phyloP scores from a whole-genome alignment of 2,329 filamentous ascomycete genomes.

The Acrocalymma vagum region DNA sequence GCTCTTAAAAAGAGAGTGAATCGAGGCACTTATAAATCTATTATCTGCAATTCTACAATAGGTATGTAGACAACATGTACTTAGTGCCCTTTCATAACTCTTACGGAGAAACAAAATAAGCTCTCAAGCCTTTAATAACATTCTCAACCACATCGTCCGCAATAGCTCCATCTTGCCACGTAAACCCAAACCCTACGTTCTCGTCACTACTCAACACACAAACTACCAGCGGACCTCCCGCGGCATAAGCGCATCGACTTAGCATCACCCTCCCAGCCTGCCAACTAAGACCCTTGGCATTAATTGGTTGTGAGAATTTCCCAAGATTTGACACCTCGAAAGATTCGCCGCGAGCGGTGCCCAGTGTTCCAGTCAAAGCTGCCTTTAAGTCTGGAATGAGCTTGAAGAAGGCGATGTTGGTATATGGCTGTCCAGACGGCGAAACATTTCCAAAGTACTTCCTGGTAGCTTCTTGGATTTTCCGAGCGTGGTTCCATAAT shows the following conservation, averaged over 20 bases:
- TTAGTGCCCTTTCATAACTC: too few species aligned
- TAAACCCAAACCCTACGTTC: constrained; percentile 48
- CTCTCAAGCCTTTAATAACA: constrained; percentile 3
- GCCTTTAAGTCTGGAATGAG: constrained; percentile 28
- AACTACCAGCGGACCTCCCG: constrained; percentile 48
- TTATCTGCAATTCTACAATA: too few species aligned
- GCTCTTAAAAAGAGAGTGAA: too few species aligned
- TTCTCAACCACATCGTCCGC: constrained; percentile 32
- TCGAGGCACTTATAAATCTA: too few species aligned
- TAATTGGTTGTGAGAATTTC: constrained; percentile 18
- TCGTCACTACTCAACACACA: constrained; percentile 51
- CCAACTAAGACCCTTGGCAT: constrained; percentile 1
- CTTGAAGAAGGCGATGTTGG: constrained; percentile 14
- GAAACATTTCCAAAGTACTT: constrained; percentile 15
- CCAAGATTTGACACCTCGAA: constrained; percentile 58
- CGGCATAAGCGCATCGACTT: constrained; percentile 51
- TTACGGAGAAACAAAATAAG: too few species aligned
- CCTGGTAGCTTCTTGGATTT: constrained; percentile 1
- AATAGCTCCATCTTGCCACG: constrained; percentile 53
- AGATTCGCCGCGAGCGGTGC: constrained; percentile 44
- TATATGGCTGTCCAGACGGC: constrained; percentile 12
- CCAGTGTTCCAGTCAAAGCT: constrained; percentile 46
- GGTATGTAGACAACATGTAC: too few species aligned
- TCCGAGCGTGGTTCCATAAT: background rate
- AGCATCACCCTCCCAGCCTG: constrained; percentile 51